These are phyloP conservation scores for Xylaria polymorpha DNA, from an alignment of 2,329 filamentous ascomycete genomes.

Conservation along the genomic window DNA sequence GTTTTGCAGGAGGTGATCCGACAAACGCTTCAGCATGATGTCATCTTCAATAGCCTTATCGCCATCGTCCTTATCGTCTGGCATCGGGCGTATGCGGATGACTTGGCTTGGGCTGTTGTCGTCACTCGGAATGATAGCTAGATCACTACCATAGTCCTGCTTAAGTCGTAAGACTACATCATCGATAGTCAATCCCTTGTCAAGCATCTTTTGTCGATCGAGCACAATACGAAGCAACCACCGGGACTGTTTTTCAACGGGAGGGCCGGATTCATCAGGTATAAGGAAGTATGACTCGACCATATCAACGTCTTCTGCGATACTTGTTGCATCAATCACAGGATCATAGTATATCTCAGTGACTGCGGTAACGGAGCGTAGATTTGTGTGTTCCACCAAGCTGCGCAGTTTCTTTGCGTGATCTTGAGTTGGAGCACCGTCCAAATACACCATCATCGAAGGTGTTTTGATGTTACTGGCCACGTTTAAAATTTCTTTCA, in stretches of 20 bases:
- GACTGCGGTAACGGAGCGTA: constrained; percentile 88
- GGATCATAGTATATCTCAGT: constrained; percentile 99
- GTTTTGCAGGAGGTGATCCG: constrained; percentile 90
- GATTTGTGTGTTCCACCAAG: constrained; percentile 91
- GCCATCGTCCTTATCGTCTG: constrained; percentile 76
- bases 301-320: constrained; percentile 90
- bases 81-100: constrained; percentile 88
- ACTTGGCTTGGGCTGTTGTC: constrained; percentile 97
- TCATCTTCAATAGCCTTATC: constrained; percentile 79
- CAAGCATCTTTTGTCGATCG: constrained; percentile 92
- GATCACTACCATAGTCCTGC: constrained; percentile 83
- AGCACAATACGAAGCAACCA: constrained; percentile 96
- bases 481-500: constrained; percentile 99
- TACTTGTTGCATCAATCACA: constrained; percentile 84
- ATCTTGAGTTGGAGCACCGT: constrained; percentile 75
- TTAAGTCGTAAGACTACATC: constrained; percentile 93
- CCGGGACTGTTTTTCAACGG: constrained; percentile 81
- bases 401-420: constrained; percentile 87
- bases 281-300: constrained; percentile 97
- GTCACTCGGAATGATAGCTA: constrained; percentile 96
- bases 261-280: constrained; percentile 76
- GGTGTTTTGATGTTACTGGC: constrained; percentile 99
- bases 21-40: constrained; percentile 90
- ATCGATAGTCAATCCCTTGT: constrained; percentile 91
- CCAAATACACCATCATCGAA: constrained; percentile 92